These are phyloP conservation scores for Penicillium angulare DNA, from an alignment of 495 filamentous ascomycete genomes.

Conservation along the genomic window DNA sequence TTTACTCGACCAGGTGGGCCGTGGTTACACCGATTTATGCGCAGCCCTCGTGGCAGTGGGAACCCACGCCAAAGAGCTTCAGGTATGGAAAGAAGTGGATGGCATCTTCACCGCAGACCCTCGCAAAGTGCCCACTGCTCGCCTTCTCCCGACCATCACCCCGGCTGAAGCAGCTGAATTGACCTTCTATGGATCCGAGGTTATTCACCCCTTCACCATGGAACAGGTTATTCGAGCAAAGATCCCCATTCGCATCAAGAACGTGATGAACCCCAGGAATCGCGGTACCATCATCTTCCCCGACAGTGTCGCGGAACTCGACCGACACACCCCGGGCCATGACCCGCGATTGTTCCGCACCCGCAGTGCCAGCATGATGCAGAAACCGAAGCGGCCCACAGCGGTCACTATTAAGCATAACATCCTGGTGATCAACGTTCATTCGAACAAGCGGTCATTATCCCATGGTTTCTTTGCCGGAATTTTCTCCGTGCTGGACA, in stretches of 20 bases:
- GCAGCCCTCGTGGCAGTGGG: slow-evolving; percentile 81
- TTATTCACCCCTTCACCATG: slow-evolving; percentile 98
- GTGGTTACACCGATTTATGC: slow-evolving; percentile 89
- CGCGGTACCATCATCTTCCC: slow-evolving; percentile 82
- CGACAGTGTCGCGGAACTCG: slow-evolving; percentile 45
- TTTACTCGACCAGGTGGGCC: slow-evolving; percentile 73
- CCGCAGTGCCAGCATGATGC: slow-evolving; percentile 45
- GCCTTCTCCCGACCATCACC: slow-evolving; percentile 72
- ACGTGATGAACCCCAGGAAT: slow-evolving; percentile 90
- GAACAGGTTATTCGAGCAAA: slow-evolving; percentile 91
- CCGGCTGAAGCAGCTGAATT: slow-evolving; percentile 87
- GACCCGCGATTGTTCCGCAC: slow-evolving; percentile 48
- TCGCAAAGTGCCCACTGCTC: slow-evolving; percentile 80
- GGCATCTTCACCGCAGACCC: slow-evolving; percentile 90
- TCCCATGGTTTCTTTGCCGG: slow-evolving; percentile 90
- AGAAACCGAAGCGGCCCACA: slow-evolving; percentile 70
- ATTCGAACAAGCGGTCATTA: slow-evolving; percentile 84
- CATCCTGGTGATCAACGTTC: slow-evolving; percentile 90
- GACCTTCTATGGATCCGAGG: slow-evolving; percentile 91
- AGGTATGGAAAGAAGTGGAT: slow-evolving; percentile 93
- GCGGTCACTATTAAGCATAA: slow-evolving; percentile 95
- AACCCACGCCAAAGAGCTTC: slow-evolving; percentile 71
- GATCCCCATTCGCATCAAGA: slow-evolving; percentile 96
- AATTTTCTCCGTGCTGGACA: slow-evolving; percentile 83
- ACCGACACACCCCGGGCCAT: slow-evolving; percentile 44